A percentile compares a stretch with the other conserved stretches of the same genome.
Conservation (phyloP, 2,329 filamentous ascomycete species). For the Calonectria montana region DNA sequence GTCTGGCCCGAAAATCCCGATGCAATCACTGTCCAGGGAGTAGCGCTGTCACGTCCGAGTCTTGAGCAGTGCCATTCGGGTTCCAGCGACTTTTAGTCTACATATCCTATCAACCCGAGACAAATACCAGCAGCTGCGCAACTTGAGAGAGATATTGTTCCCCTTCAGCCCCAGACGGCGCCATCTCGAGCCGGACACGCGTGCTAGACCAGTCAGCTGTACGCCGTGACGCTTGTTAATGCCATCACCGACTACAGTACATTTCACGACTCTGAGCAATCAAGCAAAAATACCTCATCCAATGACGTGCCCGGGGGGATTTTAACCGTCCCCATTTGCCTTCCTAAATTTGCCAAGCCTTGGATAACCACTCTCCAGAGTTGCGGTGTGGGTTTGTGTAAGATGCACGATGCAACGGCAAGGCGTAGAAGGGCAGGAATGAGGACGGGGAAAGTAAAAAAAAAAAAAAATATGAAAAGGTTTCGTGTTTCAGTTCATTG, state of each 20-base stretch:
- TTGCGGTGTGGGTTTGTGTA: neutral
- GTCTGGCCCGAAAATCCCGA: conserved; percentile 5
- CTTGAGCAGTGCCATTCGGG: neutral
- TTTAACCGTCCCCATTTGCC: neutral
- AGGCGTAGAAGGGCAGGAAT: neutral
- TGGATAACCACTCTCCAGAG: neutral
- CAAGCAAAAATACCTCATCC: neutral
- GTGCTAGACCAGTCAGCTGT: neutral
- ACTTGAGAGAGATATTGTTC: neutral
- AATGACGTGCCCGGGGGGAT: neutral
- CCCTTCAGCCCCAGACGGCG: neutral
- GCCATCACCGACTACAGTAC: neutral
- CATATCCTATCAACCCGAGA: neutral
- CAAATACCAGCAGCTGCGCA: neutral
- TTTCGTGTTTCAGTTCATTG: neutral
- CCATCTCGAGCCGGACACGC: neutral
- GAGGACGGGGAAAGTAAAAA: neutral
- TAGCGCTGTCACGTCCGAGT: neutral
- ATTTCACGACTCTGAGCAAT: neutral
- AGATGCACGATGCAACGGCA: neutral
- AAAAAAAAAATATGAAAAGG: neutral
- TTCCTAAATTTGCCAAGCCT: conserved; percentile 1
- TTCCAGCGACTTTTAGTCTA: neutral
- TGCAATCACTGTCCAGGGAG: neutral
- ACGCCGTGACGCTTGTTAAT: neutral